Percentiles rank a stretch among this genome's conserved stretches.
These are phyloP conservation scores for Purshia tridentata DNA, from an alignment of 306 rosid species.

Conservation along the genomic window DNA sequence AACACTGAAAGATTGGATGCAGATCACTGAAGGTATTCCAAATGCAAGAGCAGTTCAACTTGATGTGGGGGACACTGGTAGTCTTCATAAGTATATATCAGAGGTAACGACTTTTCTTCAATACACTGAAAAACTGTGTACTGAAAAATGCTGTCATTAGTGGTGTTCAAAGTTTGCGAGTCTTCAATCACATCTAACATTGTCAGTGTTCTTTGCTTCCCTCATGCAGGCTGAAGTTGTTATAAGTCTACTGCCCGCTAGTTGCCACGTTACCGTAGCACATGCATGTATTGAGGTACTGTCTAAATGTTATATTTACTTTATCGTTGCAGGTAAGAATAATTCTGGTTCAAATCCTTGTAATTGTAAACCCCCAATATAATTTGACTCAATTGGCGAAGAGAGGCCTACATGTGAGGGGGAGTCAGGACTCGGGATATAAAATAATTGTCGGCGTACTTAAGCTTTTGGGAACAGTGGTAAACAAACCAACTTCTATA, in stretches of 20 bases:
- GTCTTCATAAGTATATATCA: constrained; percentile 54
- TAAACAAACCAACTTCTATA: too few relatives aligned
- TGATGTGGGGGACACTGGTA: constrained; percentile 59
- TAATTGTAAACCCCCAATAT: too few relatives aligned
- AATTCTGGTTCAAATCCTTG: too few relatives aligned
- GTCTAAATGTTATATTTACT: constrained; percentile 24
- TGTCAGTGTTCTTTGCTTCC: constrained; percentile 7
- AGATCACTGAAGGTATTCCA: constrained; percentile 77
- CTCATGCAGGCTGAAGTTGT: constrained; percentile 79
- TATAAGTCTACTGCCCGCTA: constrained; percentile 77
- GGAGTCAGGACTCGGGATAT: too few relatives aligned
- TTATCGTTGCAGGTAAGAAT: too few relatives aligned
- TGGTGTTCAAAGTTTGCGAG: constrained; percentile 7
- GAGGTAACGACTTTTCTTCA: constrained; percentile 50
- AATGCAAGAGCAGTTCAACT: constrained; percentile 75
- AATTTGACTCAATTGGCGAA: too few relatives aligned
- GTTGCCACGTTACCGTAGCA: constrained; percentile 76
- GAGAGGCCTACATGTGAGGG: too few relatives aligned
- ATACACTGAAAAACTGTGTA: constrained; percentile 3
- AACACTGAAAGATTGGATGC: constrained; percentile 37
- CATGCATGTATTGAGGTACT: constrained; percentile 87
- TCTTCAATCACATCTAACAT: constrained; percentile 13
- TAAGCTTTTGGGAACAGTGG: too few relatives aligned
- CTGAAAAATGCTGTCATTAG: background rate
- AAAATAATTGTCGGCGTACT: too few relatives aligned